Base-by-base conservation (phyloP, 257 asterid genomes). In the Misopates orontium region DNA sequence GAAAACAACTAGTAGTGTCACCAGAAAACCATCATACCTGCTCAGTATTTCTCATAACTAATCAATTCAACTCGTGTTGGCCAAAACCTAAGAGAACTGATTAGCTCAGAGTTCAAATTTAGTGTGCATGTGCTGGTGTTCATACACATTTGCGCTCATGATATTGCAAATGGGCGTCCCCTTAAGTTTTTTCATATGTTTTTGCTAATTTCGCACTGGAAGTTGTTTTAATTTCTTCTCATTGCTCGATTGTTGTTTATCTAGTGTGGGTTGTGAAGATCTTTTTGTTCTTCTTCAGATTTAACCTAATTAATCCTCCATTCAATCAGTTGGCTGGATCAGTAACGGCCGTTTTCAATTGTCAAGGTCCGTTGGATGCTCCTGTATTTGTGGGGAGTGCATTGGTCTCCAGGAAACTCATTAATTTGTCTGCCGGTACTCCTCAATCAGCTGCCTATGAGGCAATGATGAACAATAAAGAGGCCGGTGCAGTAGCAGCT, bases 331-430 rank as follows among this genome's bases (percentile, higher is more conserved):
- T 93, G 84, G 99, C 99, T 67, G 99, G 99, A 71, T 90, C 97
- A 14, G 91, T 93, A 56, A 93, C 99, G 40, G 89, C 97, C 50
- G 95, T 90, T 23, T 93, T 93, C 83, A 90, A 90, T 77, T 93
- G 99, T 78, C 99, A 93, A 93, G 99, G 99, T 59, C 99, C 99
- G 11, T 78, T 93, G 82, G 99, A 90, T 82, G 91, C 96, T 69
- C 99, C 99, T 53, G 80, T 85, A 60, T 93, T 93, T 74, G 96
- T 93, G 69, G 99, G 99, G 67, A 93, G 99, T 83, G 95, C 92
- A 73, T 73, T 93, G 61, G 99, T 93, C 56, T 84, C 97, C 15
- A 90, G 99, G 85, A 93, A 93, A 76, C 82, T 84, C 71, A 78
- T 84, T 52, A 83, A 80, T 75, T 73, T 84, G 62, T 71, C 91